A percentile compares a stretch with the other conserved stretches of the same genome.
These are phyloP conservation scores for Malassezia furfur DNA, from an alignment of 1,284 basidiomycete species.

Conservation along the genomic window DNA sequence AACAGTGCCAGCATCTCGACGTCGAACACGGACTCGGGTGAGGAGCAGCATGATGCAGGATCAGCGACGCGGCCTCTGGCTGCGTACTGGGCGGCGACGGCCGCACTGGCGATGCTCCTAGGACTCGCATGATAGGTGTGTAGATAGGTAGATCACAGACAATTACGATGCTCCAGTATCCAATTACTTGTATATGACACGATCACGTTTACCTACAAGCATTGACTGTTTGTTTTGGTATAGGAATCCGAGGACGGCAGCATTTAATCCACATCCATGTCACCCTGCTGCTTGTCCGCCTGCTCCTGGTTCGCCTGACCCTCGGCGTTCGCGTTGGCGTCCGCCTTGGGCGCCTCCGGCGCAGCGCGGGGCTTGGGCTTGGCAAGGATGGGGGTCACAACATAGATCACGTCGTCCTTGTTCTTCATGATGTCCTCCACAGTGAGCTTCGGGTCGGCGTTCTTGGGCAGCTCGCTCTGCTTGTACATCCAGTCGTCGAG, in stretches of 20 bases:
- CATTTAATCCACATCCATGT: slow-evolving; percentile 45
- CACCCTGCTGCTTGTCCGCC: slow-evolving; percentile 20
- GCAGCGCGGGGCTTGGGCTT: slow-evolving; percentile 37
- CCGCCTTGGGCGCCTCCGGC: slow-evolving; percentile 24
- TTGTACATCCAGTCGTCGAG: slow-evolving; percentile 44
- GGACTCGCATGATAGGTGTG: too few relatives aligned
- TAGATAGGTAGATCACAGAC: neutral
- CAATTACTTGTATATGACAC: neutral
- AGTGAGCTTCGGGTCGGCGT: slow-evolving; percentile 44
- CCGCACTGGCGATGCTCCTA: too few relatives aligned
- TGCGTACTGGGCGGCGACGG: too few relatives aligned
- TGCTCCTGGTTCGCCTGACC: slow-evolving; percentile 23
- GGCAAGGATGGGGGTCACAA: slow-evolving; percentile 39
- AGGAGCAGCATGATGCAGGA: too few relatives aligned
- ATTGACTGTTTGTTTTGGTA: neutral
- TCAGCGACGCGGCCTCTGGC: too few relatives aligned
- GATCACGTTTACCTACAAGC: neutral
- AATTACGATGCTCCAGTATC: neutral
- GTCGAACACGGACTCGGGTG: neutral
- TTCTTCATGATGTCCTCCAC: slow-evolving; percentile 41
- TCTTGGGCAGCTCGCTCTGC: slow-evolving; percentile 46
- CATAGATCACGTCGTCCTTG: slow-evolving; percentile 44
- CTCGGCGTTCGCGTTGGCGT: slow-evolving; percentile 21
- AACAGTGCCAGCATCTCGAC: neutral
- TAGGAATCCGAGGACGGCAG: neutral